These are phyloP conservation scores for Rhododendron vialii DNA, from an alignment of 148 eudicot species.

Conservation along the genomic window DNA sequence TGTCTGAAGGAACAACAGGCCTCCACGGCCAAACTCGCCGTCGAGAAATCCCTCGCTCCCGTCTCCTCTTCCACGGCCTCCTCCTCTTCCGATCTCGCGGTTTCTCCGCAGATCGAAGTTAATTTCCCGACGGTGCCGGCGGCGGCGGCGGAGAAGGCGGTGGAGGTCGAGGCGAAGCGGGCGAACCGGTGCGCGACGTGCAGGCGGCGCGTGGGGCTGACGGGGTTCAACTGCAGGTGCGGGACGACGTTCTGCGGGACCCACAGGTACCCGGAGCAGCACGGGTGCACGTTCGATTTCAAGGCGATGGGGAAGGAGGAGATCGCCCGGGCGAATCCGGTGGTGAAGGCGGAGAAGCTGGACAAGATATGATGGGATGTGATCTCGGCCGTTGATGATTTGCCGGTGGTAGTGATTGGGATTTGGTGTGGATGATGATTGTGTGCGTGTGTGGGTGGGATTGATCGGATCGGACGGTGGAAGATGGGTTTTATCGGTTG, in stretches of 20 bases:
- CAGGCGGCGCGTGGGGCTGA: slow-evolving; percentile 45
- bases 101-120: background rate
- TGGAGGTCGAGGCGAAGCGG: background rate
- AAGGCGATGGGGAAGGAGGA: slow-evolving; percentile 29
- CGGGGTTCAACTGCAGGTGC: slow-evolving; percentile 51
- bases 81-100: background rate
- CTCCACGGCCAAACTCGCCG: slow-evolving; percentile 15
- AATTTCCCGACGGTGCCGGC: background rate
- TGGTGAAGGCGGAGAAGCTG: slow-evolving; percentile 39
- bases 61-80: background rate
- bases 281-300: slow-evolving; percentile 42
- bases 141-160: background rate
- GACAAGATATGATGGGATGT: slow-evolving; percentile 17
- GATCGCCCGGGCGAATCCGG: slow-evolving; percentile 34
- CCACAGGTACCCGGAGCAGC: slow-evolving; percentile 51
- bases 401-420: background rate
- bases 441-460: background rate
- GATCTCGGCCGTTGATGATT: background rate
- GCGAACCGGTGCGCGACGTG: slow-evolving; percentile 43
- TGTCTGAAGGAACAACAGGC: slow-evolving; percentile 23
- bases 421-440: background rate
- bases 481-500: background rate
- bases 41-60: slow-evolving; percentile 8
- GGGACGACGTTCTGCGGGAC: slow-evolving; percentile 43
- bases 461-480: background rate